phyloP scores from a whole-genome alignment of 495 filamentous ascomycete species.

The Evansstolkia leycettana region DNA sequence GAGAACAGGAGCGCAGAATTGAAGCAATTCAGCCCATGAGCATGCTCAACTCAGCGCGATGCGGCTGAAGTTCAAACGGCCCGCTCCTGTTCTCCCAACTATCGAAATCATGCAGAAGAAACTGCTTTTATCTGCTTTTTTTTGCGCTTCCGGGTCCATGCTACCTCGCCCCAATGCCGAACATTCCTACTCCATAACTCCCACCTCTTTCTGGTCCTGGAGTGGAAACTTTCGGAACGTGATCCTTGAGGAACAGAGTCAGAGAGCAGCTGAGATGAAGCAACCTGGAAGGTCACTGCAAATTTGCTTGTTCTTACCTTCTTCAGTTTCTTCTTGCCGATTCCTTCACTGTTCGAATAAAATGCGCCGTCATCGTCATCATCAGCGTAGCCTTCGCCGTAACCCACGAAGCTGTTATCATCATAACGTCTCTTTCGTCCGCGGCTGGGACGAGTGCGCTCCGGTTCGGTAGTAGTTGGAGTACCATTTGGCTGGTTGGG shows the following conservation, averaged over 20 bases:
- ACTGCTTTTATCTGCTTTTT: not conserved
- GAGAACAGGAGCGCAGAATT: not conserved
- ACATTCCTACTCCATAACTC: conserved; percentile 36
- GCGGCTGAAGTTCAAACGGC: too few species aligned
- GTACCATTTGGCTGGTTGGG: conserved; percentile 19
- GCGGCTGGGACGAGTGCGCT: conserved; percentile 41
- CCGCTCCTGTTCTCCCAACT: not conserved
- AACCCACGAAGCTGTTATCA: conserved; percentile 56
- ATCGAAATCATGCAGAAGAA: not conserved
- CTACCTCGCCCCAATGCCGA: conserved; percentile 35
- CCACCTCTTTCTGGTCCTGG: conserved; percentile 31
- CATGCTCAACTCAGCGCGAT: too few species aligned
- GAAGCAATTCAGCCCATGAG: too few species aligned
- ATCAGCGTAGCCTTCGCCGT: conserved; percentile 51
- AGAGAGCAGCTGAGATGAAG: conserved; percentile 1
- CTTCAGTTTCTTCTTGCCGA: conserved; percentile 38
- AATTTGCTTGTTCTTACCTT: conserved; percentile 25
- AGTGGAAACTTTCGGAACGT: conserved; percentile 31
- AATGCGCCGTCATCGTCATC: conserved; percentile 43
- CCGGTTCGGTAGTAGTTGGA: conserved; percentile 20
- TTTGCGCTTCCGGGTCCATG: not conserved
- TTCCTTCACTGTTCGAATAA: conserved; percentile 32
- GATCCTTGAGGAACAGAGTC: conserved; percentile 20
- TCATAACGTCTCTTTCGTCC: conserved; percentile 58
- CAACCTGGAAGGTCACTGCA: not conserved